Evolutionary conservation across 1,139 yeast genomes (phyloP), one percentile per base, ranked within the genome.

Genomic region (Saccharomycopsis hybrid): DNA sequence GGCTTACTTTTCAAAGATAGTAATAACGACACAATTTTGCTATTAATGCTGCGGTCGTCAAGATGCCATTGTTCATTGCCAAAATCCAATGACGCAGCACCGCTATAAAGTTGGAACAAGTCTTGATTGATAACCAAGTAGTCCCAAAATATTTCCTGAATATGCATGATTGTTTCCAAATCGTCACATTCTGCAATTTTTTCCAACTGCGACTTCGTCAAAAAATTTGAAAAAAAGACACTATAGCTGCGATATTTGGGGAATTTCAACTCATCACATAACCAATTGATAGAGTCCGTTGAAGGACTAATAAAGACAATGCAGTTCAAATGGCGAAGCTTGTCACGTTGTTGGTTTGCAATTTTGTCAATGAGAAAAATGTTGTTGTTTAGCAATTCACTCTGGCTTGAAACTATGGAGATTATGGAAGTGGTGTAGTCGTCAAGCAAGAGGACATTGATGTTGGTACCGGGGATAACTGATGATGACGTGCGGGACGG

Each of bases 181-280:
- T 87, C 94, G 65, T 92, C 99, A 2, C 87, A 78, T 64, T 88
- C 96, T 0, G 98, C 98, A 40, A 92, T 64, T 50, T 85, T 74
- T 63, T 94, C 99, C 57, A 92, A 66, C 56, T 86, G 85, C 36
- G 80, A 72, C 65, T 90, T 90, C 49, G 79, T 73, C 35, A 89
- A 74, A 28, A 80, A 71, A 63, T 89, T 89, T 63, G 80, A 85
- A 71, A 90, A 86, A 58, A 72, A 88, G 30, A 92, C 64, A 59
- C 82, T 83, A 65, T 92, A 92, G 37, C 73, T 74, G 42, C 82
- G 77, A 66, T 88, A 94, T 60, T 82, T 89, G 0, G 98, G 98
- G 50, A 73, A 71, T 41, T 77, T 68, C 50, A 92, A 68, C 65
- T 92, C 99, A 33, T 76, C 74, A 9, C 77, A 66, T 47, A 92